Conservation (phyloP, 495 filamentous ascomycete genomes). For the Aspergillus avenaceus region DNA sequence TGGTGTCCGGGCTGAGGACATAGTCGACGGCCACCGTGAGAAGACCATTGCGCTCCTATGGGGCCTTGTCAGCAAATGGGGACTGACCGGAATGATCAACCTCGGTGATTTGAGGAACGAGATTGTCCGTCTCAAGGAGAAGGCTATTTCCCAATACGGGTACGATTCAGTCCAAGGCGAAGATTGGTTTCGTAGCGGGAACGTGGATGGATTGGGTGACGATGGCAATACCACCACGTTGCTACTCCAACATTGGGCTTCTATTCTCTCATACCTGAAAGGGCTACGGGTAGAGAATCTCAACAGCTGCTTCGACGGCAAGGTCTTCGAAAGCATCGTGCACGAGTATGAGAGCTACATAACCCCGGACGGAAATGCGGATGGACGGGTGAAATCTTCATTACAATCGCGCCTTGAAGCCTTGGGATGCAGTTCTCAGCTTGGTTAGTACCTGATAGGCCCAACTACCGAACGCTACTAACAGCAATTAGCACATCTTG, state of each 20-base stretch:
- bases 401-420: slow-evolving; percentile 26
- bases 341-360: slow-evolving; percentile 52
- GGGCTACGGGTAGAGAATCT: slow-evolving; percentile 50
- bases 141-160: slow-evolving; percentile 19
- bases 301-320: slow-evolving; percentile 57
- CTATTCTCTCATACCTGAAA: slow-evolving; percentile 41
- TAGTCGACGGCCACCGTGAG: slow-evolving; percentile 65
- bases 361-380: too few species aligned
- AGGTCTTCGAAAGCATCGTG: slow-evolving; percentile 54
- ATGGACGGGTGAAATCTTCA: background rate
- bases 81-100: slow-evolving; percentile 51
- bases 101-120: slow-evolving; percentile 51
- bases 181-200: slow-evolving; percentile 11
- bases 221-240: slow-evolving; percentile 26
- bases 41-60: slow-evolving; percentile 62
- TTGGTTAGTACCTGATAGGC: slow-evolving; percentile 31
- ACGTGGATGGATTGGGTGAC: slow-evolving; percentile 18
- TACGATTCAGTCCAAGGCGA: slow-evolving; percentile 11
- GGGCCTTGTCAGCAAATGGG: slow-evolving; percentile 56
- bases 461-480: background rate
- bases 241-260: slow-evolving; percentile 55
- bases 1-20: slow-evolving; percentile 53
- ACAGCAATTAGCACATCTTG: slow-evolving; percentile 24
- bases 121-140: slow-evolving; percentile 37
- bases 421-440: slow-evolving; percentile 39